Evolutionary conservation across 2,329 filamentous ascomycete genomes (phyloP).

Genomic region (Lachnellula cervina): DNA sequence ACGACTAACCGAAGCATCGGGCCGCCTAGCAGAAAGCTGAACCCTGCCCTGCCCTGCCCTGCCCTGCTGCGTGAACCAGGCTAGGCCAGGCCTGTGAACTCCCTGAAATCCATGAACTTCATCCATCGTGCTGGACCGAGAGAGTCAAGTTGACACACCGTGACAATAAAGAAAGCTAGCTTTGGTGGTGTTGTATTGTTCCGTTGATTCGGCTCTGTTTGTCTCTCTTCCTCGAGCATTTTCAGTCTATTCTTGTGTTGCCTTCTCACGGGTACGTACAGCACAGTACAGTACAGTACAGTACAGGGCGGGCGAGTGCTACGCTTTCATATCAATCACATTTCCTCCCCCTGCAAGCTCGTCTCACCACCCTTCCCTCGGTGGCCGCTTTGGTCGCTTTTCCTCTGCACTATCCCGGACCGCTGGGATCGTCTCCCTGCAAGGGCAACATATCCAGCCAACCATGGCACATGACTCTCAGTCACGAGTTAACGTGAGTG

Average conservation of each 20-base stretch:
- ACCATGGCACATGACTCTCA: conserved; percentile 13
- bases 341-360: background rate
- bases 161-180: too few relatives aligned
- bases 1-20: background rate
- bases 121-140: background rate
- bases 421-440: conserved; percentile 3
- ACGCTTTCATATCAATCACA: background rate
- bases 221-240: too few relatives aligned
- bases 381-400: conserved; percentile 8
- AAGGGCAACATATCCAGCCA: background rate
- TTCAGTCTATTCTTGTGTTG: too few relatives aligned
- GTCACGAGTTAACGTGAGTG: conserved; percentile 14
- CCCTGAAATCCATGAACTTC: background rate
- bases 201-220: too few relatives aligned
- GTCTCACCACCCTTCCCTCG: conserved; percentile 2
- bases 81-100: background rate
- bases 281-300: too few relatives aligned
- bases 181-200: too few relatives aligned
- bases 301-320: background rate
- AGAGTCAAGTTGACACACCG: background rate
- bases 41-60: background rate
- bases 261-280: too few relatives aligned
- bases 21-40: background rate
- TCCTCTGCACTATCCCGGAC: conserved; percentile 3
- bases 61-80: background rate